phyloP scores from a whole-genome alignment of 2,329 filamentous ascomycete species.

The Trichoderma oligosporum region DNA sequence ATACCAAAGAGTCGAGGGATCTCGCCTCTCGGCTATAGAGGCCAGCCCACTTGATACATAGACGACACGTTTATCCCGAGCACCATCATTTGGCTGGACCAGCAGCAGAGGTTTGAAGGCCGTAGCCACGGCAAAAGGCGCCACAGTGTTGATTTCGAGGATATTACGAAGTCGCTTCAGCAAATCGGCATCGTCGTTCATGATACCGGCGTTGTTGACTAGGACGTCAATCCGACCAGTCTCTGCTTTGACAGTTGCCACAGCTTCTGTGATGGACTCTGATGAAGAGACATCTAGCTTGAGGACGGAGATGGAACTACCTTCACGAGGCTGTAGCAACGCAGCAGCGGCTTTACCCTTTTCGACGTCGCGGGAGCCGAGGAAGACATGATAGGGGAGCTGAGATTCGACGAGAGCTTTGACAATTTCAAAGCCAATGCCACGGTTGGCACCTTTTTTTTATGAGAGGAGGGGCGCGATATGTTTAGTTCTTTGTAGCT shows the following conservation, averaged over 20 bases:
- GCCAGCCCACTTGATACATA: slow-evolving; percentile 35
- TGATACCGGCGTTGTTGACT: slow-evolving; percentile 36
- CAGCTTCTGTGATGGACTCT: slow-evolving; percentile 24
- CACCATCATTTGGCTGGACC: slow-evolving; percentile 20
- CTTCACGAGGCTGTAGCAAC: slow-evolving; percentile 55
- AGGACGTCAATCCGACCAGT: slow-evolving; percentile 38
- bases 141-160: slow-evolving; percentile 44
- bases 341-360: slow-evolving; percentile 42
- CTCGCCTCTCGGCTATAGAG: slow-evolving; percentile 28
- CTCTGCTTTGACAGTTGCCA: slow-evolving; percentile 19
- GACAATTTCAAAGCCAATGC: slow-evolving; percentile 45
- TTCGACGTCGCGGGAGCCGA: slow-evolving; percentile 33
- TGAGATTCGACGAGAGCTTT: slow-evolving; percentile 33
- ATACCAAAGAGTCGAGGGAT: slow-evolving; percentile 2
- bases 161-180: slow-evolving; percentile 24
- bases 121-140: slow-evolving; percentile 29
- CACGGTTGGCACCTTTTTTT: slow-evolving; percentile 40
- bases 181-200: slow-evolving; percentile 41
- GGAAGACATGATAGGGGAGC: slow-evolving; percentile 37
- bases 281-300: slow-evolving; percentile 27
- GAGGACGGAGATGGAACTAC: slow-evolving; percentile 43
- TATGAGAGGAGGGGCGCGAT: neutral
- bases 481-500: neutral
- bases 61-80: slow-evolving; percentile 27
- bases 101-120: slow-evolving; percentile 33